Evolutionary conservation across 2,329 filamentous ascomycete species (phyloP).

Genomic region (Periconia digitata): DNA sequence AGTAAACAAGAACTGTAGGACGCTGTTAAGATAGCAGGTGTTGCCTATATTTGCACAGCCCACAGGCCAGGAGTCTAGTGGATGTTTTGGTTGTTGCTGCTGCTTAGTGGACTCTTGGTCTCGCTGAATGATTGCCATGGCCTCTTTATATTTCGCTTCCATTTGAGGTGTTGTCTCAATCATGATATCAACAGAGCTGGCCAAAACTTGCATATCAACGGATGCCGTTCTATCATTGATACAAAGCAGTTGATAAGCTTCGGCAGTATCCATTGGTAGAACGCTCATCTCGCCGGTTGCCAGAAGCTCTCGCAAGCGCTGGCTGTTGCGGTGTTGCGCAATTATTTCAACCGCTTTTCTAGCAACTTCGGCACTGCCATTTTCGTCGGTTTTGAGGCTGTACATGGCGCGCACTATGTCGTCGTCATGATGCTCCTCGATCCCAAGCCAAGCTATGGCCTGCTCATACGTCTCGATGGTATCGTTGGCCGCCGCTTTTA

Average conservation of each 20-base stretch:
- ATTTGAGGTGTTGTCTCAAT: conserved; percentile 48
- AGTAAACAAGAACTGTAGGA: conserved; percentile 93
- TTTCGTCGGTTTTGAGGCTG: conserved; percentile 58
- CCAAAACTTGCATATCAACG: conserved; percentile 49
- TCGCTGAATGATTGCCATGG: conserved; percentile 49
- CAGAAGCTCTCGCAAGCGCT: conserved; percentile 55
- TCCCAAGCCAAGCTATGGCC: conserved; percentile 63
- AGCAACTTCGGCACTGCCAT: conserved; percentile 52
- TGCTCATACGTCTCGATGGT: conserved; percentile 64
- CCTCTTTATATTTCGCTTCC: conserved; percentile 48
- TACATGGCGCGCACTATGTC: conserved; percentile 61
- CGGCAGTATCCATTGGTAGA: conserved; percentile 55
- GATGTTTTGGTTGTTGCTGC: conserved; percentile 19
- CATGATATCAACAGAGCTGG: conserved; percentile 20
- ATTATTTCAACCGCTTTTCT: conserved; percentile 61
- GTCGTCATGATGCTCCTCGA: conserved; percentile 51
- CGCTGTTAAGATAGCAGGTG: conserved; percentile 96
- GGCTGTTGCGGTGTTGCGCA: conserved; percentile 60
- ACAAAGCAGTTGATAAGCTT: conserved; percentile 43
- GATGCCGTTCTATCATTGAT: conserved; percentile 56
- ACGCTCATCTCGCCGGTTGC: conserved; percentile 53
- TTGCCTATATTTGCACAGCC: conserved; percentile 94
- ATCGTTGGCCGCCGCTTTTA: conserved; percentile 61
- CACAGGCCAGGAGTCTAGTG: conserved; percentile 66
- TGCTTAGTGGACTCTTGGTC: conserved; percentile 29